A percentile compares a stretch with the other conserved stretches of the same genome.
Conservation (phyloP, 2,329 filamentous ascomycete species). For the Biscogniauxia sp. region DNA sequence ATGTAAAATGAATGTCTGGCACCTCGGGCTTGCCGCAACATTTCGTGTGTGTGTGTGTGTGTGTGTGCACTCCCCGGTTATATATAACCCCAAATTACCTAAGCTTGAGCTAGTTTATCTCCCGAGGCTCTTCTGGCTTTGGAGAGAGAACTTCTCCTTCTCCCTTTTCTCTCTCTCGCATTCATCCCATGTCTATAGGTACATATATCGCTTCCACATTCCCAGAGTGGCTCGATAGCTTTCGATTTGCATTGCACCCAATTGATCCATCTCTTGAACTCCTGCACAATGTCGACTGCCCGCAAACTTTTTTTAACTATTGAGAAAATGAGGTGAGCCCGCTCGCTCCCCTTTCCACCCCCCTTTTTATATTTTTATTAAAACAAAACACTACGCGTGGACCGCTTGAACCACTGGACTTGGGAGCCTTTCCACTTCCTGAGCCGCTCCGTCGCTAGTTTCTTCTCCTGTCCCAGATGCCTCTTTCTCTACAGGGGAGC, state of each 20-base stretch:
- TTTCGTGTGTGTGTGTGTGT: not conserved
- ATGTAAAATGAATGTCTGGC: not conserved
- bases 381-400: slow-evolving; percentile 25
- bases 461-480: slow-evolving; percentile 21
- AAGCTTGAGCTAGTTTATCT: not conserved
- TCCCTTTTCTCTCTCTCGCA: not conserved
- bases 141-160: not conserved
- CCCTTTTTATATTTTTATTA: not conserved
- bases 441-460: slow-evolving; percentile 17
- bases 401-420: slow-evolving; percentile 36
- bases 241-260: not conserved
- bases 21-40: not conserved
- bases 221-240: not conserved
- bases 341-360: not conserved
- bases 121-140: not conserved
- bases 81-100: not conserved
- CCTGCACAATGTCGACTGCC: not conserved
- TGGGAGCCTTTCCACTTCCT: slow-evolving; percentile 26
- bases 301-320: not conserved
- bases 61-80: not conserved
- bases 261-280: slow-evolving; percentile 1
- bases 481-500: slow-evolving; percentile 28
- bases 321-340: slow-evolving; percentile 2
- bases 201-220: not conserved
- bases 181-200: not conserved